These are phyloP conservation scores for Paecilomyces formosus DNA, from an alignment of 2,329 filamentous ascomycete genomes.

Conservation along the genomic window DNA sequence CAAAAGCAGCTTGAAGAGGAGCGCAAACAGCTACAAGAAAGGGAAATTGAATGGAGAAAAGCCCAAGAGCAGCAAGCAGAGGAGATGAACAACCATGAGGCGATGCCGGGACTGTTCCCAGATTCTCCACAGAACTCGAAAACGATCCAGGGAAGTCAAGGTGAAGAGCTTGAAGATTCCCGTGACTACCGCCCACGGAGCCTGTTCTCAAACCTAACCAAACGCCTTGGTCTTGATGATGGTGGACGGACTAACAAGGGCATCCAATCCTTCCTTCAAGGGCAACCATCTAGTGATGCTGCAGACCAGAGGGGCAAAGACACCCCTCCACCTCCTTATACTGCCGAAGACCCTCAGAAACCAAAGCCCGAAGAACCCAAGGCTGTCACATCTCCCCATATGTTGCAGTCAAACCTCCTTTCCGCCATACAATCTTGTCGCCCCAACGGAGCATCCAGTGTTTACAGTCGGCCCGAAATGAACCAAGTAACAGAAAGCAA, in stretches of 20 bases:
- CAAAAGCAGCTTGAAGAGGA: constrained; percentile 66
- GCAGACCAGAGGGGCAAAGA: constrained; percentile 11
- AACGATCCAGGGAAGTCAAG: constrained; percentile 11
- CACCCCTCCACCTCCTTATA: constrained; percentile 34
- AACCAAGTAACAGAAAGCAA: constrained; percentile 72
- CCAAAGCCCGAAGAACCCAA: constrained; percentile 23
- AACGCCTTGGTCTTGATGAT: constrained; percentile 60
- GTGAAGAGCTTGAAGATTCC: constrained; percentile 12
- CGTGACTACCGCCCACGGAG: constrained; percentile 44
- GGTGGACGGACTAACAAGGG: constrained; percentile 3
- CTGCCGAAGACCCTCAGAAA: constrained; percentile 24
- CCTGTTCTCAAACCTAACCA: constrained; percentile 62
- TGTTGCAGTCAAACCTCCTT: constrained; percentile 48
- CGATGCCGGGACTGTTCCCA: constrained; percentile 69
- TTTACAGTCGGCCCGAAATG: constrained; percentile 68
- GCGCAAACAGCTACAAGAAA: constrained; percentile 58
- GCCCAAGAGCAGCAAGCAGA: constrained; percentile 25
- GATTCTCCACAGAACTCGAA: constrained; percentile 52
- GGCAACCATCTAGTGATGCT: constrained; percentile 15
- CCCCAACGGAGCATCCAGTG: constrained; percentile 61
- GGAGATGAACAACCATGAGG: constrained; percentile 26
- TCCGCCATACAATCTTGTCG: constrained; percentile 73
- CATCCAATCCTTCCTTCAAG: constrained; percentile 22
- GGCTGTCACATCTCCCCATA: constrained; percentile 29
- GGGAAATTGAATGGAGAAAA: constrained; percentile 44